Evolutionary conservation across 2,329 filamentous ascomycete species (phyloP), one percentile per base, ranked within the genome.

Genomic region (Cercospora sp.): DNA sequence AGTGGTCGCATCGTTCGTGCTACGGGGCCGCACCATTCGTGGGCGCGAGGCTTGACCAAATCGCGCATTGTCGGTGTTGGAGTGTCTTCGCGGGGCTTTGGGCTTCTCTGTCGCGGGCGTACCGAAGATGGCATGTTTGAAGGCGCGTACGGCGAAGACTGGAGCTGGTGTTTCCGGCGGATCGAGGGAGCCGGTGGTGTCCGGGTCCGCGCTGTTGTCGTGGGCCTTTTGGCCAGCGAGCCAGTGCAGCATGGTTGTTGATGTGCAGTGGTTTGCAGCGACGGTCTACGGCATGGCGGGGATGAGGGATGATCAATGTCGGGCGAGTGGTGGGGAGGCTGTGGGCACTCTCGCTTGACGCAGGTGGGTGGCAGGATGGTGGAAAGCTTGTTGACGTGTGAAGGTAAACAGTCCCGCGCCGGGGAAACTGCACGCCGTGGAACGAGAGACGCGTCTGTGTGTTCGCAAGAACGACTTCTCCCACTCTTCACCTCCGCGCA

Each of bases 61-160:
- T 48, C 74, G 72, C 42, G 67, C 69, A 36, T 73, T 71, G 10
- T 77, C 75, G 53, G 69, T 73, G 59, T 74, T 74, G 28, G 76
- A 77, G 65, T 77, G 72, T 45, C 76, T 72, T 57, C 76, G 74
- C 42, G 73, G 70, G 3, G 67, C 64, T 45, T 73, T 73, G 9
- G 72, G 70, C 61, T 75, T 79, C 31, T 85, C 82, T 48, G 84
- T 83, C 23, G 84, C 84, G 13, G 88, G 88, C 0, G 88, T 90
- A 28, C 88, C 88, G 78, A 89, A 90, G 65, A 90, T 79, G 53
- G 87, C 86, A 69, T 88, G 87, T 73, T 87, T 88, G 78, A 90
- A 88, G 16, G 89, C 89, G 74, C 88, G 88, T 65, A 89, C 85
- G 18, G 88, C 88, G 76, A 91, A 91, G 23, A 90, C 83, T 58